These are phyloP conservation scores for Boehmeria nivea DNA, from an alignment of 306 rosid genomes.

Conservation along the genomic window DNA sequence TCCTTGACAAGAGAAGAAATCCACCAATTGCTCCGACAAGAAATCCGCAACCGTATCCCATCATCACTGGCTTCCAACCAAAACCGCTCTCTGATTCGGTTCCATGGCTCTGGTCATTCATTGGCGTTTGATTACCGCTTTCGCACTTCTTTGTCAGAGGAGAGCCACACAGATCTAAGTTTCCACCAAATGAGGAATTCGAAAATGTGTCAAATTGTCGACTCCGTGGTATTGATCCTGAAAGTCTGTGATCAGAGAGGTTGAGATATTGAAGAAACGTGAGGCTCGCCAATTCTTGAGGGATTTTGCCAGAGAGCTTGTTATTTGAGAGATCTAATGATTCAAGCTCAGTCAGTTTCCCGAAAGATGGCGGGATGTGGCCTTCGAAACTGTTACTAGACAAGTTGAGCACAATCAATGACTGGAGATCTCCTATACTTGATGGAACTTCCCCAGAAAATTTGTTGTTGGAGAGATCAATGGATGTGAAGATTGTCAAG, in stretches of 20 bases:
- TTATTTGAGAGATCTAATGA: too few species aligned
- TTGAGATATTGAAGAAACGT: not conserved
- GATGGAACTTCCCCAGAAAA: not conserved
- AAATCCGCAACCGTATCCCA: too few species aligned
- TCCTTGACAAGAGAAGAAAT: too few species aligned
- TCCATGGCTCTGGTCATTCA: too few species aligned
- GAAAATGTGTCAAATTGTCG: not conserved
- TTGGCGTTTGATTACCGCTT: too few species aligned
- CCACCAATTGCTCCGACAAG: too few species aligned
- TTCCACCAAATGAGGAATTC: not conserved
- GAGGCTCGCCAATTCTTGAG: not conserved
- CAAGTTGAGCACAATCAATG: not conserved
- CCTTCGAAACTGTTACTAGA: not conserved
- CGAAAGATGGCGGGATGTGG: not conserved
- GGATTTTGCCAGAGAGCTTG: too few species aligned
- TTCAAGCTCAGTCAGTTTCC: not conserved
- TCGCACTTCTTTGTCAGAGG: too few species aligned
- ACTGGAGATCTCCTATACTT: not conserved
- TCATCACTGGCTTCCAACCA: too few species aligned
- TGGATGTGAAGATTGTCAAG: not conserved
- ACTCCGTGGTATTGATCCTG: too few species aligned
- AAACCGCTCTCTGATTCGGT: too few species aligned
- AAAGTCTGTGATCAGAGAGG: not conserved
- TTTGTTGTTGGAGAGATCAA: not conserved
- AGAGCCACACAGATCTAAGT: not conserved